A percentile compares a stretch with the other conserved stretches of the same genome.
Conservation (phyloP, 2,329 filamentous ascomycete species). For the Botrytis fragariae region DNA sequence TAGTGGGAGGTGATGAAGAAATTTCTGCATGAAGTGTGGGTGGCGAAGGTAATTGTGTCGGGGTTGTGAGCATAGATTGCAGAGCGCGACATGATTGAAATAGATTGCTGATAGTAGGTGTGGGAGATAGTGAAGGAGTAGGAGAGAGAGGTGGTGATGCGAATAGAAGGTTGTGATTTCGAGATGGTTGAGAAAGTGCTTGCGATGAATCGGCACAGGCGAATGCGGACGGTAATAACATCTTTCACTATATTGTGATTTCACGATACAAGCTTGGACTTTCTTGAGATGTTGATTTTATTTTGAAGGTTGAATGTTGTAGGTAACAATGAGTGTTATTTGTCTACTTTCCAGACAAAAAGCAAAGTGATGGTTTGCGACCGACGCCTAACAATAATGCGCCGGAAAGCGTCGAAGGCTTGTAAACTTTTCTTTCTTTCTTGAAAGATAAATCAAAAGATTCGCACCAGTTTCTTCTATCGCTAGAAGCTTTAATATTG, state of each 20-base stretch:
- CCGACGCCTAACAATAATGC: conserved; percentile 23
- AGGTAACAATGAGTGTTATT: not conserved
- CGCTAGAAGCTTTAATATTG: not conserved
- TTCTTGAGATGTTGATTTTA: too few species aligned
- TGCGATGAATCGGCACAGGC: conserved; percentile 48
- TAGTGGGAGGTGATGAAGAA: conserved; percentile 23
- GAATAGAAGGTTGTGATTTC: conserved; percentile 45
- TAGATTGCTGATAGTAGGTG: conserved; percentile 52
- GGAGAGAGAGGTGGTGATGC: conserved; percentile 54
- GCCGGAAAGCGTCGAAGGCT: conserved; percentile 29
- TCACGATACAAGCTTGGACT: not conserved
- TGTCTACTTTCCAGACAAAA: conserved; percentile 10
- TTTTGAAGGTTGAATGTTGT: not conserved
- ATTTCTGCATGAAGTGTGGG: conserved; percentile 44
- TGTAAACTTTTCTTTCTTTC: not conserved
- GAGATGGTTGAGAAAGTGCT: conserved; percentile 43
- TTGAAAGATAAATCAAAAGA: conserved; percentile 11
- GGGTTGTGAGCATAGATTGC: conserved; percentile 53
- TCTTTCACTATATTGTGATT: conserved; percentile 36
- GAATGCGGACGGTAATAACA: conserved; percentile 59
- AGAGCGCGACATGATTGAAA: conserved; percentile 60
- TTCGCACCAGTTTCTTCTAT: conserved; percentile 7
- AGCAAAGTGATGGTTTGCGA: conserved; percentile 23
- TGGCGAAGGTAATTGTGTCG: conserved; percentile 52
- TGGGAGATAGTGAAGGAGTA: conserved; percentile 51